These are phyloP conservation scores for Daldinia bambusicola DNA, from an alignment of 495 filamentous ascomycete species.

Conservation along the genomic window DNA sequence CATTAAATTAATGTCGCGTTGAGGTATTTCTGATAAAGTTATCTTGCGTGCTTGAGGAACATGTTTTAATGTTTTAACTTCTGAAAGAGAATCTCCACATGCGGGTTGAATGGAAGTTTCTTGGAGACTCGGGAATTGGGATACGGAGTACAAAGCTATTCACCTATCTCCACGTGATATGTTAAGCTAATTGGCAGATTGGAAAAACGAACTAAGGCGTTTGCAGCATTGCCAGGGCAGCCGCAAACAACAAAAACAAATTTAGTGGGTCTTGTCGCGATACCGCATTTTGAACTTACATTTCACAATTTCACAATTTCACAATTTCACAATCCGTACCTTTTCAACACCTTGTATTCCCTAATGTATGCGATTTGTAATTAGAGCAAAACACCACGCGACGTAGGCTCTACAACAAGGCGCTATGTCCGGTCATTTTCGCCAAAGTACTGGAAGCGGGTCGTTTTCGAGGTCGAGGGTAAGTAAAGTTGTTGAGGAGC, in stretches of 20 bases:
- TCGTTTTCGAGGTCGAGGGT: constrained; percentile 57
- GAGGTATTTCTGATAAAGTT: too few species aligned
- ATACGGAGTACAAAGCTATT: neutral
- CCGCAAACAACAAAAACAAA: constrained; percentile 44
- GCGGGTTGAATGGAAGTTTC: neutral
- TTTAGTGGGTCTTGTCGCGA: constrained; percentile 25
- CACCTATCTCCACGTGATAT: constrained; percentile 23
- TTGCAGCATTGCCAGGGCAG: constrained; percentile 34
- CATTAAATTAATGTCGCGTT: too few species aligned
- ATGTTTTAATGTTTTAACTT: neutral
- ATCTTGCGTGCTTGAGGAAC: neutral
- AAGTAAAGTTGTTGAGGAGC: constrained; percentile 44
- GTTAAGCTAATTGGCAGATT: constrained; percentile 1
- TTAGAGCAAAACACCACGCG: neutral
- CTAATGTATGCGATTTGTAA: neutral
- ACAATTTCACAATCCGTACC: neutral
- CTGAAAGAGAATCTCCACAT: neutral
- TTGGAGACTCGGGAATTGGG: neutral
- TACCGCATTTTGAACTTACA: constrained; percentile 1
- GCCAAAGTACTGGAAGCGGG: constrained; percentile 50
- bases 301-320: constrained; percentile 1
- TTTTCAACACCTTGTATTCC: neutral
- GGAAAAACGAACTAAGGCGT: constrained; percentile 2
- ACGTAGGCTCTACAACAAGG: constrained; percentile 5
- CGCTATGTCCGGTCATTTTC: constrained; percentile 47